These are phyloP conservation scores for Fraxinus sp. DNA, from an alignment of 305 asterid species.

Conservation along the genomic window DNA sequence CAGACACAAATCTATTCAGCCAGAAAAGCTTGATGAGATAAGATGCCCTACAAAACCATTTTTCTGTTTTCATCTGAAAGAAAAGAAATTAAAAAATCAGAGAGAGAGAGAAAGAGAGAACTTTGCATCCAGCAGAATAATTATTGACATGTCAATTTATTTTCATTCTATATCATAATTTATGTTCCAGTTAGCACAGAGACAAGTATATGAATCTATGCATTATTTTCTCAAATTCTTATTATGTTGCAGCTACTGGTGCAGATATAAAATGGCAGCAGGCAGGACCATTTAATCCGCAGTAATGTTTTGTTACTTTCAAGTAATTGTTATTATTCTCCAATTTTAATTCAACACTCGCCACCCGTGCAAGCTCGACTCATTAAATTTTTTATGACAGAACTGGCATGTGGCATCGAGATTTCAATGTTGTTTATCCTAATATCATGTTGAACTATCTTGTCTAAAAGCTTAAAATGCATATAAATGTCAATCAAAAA, in stretches of 20 bases:
- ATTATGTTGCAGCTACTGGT: slow-evolving; percentile 24
- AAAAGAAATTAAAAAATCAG: neutral
- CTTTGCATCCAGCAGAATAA: slow-evolving; percentile 6
- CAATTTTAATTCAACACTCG: slow-evolving; percentile 24
- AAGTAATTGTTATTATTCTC: slow-evolving; percentile 25
- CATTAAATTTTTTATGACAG: neutral
- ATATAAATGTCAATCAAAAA: neutral
- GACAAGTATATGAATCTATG: neutral
- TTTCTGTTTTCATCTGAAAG: neutral
- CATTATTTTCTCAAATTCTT: slow-evolving; percentile 24
- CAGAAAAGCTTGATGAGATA: slow-evolving; percentile 40
- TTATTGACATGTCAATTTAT: slow-evolving; percentile 2
- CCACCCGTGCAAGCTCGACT: neutral
- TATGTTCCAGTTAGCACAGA: slow-evolving; percentile 19
- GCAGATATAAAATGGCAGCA: slow-evolving; percentile 26
- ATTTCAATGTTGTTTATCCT: neutral
- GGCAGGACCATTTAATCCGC: slow-evolving; percentile 1
- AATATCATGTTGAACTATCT: neutral
- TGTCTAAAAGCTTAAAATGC: neutral
- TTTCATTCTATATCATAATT: neutral
- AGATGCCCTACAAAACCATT: slow-evolving; percentile 28
- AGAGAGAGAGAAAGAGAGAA: neutral
- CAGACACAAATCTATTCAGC: slow-evolving; percentile 22
- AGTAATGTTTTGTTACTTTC: slow-evolving; percentile 43
- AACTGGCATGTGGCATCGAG: neutral